Conservation (phyloP, 176 grass and related monocot genomes). For the Carex scoparia region DNA sequence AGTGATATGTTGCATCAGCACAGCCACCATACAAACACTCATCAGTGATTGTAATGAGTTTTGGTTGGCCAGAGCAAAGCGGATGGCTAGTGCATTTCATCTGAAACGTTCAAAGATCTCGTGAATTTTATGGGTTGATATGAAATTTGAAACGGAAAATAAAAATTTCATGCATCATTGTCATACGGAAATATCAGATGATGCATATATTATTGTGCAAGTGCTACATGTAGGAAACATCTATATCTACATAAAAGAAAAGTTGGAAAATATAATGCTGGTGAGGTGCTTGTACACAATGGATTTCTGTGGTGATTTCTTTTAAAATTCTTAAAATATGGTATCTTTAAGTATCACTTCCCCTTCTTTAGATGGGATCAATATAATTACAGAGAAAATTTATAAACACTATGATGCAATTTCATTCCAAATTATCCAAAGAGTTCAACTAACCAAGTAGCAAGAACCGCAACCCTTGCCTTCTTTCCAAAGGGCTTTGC, state of each 20-base stretch:
- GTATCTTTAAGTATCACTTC: not conserved
- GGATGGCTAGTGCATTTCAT: conserved; percentile 48
- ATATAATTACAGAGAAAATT: not conserved
- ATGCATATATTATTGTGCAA: too few species aligned
- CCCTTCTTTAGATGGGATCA: not conserved
- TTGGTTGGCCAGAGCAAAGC: conserved; percentile 37
- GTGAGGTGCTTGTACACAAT: not conserved
- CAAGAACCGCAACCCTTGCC: conserved; percentile 82
- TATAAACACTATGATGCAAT: not conserved
- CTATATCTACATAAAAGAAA: not conserved
- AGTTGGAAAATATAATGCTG: not conserved
- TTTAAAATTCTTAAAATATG: not conserved
- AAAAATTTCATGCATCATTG: not conserved
- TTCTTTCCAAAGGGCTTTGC: conserved; percentile 53
- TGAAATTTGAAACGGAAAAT: not conserved
- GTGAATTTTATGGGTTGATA: not conserved
- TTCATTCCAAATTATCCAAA: not conserved
- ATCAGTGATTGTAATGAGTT: conserved; percentile 73
- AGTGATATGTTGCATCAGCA: conserved; percentile 39
- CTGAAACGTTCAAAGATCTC: conserved; percentile 20
- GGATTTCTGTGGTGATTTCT: not conserved
- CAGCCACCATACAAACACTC: conserved; percentile 64
- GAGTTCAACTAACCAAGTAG: conserved; percentile 46
- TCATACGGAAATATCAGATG: too few species aligned
- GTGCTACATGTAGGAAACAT: not conserved